Percentiles rank a stretch among this genome's conserved stretches.
Evolutionary conservation across 257 asterid genomes (phyloP).

Genomic region (Primulina tabacum): DNA sequence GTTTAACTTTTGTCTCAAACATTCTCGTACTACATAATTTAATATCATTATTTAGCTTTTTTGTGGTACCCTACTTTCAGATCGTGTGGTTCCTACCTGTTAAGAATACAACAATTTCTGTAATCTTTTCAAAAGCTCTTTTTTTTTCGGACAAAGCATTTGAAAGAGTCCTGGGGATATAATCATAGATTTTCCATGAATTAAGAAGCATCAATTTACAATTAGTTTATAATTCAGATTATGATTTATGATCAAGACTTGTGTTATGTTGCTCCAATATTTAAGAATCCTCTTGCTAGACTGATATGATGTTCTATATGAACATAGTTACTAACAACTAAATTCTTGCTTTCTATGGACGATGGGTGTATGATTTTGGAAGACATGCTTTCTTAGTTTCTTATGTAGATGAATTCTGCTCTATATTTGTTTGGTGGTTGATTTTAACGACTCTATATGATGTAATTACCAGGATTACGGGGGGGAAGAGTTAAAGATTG

Average conservation of each 20-base stretch:
- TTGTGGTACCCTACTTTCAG: not conserved
- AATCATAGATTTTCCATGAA: not conserved
- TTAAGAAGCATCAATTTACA: not conserved
- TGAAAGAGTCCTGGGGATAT: not conserved
- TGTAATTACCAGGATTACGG: not conserved
- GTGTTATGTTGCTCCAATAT: not conserved
- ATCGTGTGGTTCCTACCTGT: not conserved
- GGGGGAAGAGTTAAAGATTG: slow-evolving; percentile 1
- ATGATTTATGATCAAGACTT: not conserved
- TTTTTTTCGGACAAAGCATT: too few species aligned
- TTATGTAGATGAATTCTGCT: not conserved
- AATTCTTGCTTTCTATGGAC: not conserved
- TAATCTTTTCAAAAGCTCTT: too few species aligned
- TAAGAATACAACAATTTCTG: too few species aligned
- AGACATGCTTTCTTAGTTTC: not conserved
- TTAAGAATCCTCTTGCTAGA: not conserved
- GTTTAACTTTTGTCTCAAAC: not conserved
- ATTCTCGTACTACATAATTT: not conserved
- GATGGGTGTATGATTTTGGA: not conserved
- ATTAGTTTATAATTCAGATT: too few species aligned
- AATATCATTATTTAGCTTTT: not conserved
- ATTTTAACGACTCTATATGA: not conserved
- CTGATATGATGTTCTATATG: not conserved
- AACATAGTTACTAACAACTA: too few species aligned
- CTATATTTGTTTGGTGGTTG: not conserved